phyloP scores from a whole-genome alignment of 805 yeast genomes.

The Kodamaea jinghongensis region DNA sequence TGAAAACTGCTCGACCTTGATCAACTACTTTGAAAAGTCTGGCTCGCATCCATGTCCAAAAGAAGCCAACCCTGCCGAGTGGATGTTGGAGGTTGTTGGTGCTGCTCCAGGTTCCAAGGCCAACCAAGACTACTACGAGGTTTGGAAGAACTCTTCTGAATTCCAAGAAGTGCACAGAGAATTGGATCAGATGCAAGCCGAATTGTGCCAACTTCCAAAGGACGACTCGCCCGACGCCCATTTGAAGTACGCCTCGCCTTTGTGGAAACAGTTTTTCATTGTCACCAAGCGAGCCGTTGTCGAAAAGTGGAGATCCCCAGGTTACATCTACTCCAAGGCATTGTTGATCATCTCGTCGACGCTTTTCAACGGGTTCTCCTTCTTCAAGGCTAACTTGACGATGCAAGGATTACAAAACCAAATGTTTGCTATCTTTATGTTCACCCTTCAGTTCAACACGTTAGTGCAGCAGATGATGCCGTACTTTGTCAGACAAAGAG shows the following conservation, averaged over 20 bases:
- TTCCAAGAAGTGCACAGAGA: constrained; percentile 56
- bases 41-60: constrained; percentile 39
- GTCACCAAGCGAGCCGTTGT: constrained; percentile 32
- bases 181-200: constrained; percentile 61
- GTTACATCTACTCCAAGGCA: constrained; percentile 54
- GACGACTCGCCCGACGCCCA: constrained; percentile 21
- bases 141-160: constrained; percentile 73
- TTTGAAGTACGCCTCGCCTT: constrained; percentile 28
- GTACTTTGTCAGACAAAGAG: constrained; percentile 51
- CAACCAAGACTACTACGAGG: constrained; percentile 67
- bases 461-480: constrained; percentile 64
- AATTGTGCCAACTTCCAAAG: constrained; percentile 34
- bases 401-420: constrained; percentile 51
- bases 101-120: constrained; percentile 82
- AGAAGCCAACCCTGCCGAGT: constrained; percentile 53
- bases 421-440: constrained; percentile 75
- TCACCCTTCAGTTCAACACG: constrained; percentile 53
- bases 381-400: constrained; percentile 56
- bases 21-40: constrained; percentile 34
- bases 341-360: constrained; percentile 53
- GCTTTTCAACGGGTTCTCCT: constrained; percentile 69
- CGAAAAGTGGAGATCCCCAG: constrained; percentile 35
- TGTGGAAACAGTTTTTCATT: constrained; percentile 22
- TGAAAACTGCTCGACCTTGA: constrained; percentile 24
- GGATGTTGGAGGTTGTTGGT: constrained; percentile 87